Conservation (phyloP, 805 yeast species). For the Wickerhamia fluorescens region DNA sequence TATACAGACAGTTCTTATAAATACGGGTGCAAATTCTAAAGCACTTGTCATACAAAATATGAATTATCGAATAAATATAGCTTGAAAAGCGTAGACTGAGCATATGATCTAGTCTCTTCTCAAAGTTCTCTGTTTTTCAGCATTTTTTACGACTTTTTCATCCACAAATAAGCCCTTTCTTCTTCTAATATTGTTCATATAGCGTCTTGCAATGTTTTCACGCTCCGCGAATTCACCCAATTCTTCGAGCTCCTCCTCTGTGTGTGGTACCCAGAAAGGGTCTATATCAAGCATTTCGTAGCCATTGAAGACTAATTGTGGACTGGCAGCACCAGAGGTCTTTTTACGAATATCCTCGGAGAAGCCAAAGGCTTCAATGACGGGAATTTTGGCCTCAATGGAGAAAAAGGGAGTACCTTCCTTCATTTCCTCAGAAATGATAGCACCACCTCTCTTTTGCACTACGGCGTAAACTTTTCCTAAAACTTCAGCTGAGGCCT, state of each 20-base stretch:
- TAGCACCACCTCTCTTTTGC: slow-evolving; percentile 78
- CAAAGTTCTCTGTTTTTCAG: slow-evolving; percentile 89
- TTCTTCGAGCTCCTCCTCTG: slow-evolving; percentile 92
- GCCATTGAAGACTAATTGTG: slow-evolving; percentile 88
- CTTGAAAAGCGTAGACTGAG: too few relatives aligned
- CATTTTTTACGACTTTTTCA: slow-evolving; percentile 83
- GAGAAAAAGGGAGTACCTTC: slow-evolving; percentile 98
- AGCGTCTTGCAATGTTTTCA: slow-evolving; percentile 82
- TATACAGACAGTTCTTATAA: too few relatives aligned
- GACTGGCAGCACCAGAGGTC: slow-evolving; percentile 96
- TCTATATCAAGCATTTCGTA: slow-evolving; percentile 82
- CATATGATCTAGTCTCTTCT: slow-evolving; percentile 56
- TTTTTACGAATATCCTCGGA: slow-evolving; percentile 89
- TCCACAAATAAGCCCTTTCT: slow-evolving; percentile 87
- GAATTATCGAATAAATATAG: too few relatives aligned
- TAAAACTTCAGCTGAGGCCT: slow-evolving; percentile 87
- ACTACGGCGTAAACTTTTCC: slow-evolving; percentile 95
- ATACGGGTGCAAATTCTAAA: too few relatives aligned
- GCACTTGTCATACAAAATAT: too few relatives aligned
- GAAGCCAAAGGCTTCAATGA: slow-evolving; percentile 93
- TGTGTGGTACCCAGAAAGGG: slow-evolving; percentile 99
- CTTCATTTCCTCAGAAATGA: slow-evolving; percentile 88
- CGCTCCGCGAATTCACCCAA: slow-evolving; percentile 88
- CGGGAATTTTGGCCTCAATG: slow-evolving; percentile 79
- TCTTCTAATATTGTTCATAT: slow-evolving; percentile 75